These are phyloP conservation scores for Calonectria hongkongensis DNA, from an alignment of 2,329 filamentous ascomycete species.

Conservation along the genomic window DNA sequence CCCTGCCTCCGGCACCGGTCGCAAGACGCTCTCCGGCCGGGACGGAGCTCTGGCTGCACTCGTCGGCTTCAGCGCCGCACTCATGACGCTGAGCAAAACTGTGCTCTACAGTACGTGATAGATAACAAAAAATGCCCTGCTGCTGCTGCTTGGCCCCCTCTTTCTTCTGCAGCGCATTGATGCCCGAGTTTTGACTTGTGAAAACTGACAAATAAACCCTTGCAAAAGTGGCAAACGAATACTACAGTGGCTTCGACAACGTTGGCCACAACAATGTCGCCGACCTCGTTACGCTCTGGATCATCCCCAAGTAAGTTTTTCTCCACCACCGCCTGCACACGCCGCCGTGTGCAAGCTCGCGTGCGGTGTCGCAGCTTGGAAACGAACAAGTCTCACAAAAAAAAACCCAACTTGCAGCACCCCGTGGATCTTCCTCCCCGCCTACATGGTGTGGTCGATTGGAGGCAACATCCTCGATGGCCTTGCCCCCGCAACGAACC, in stretches of 20 bases:
- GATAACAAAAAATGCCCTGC: background rate
- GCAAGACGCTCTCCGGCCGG: conserved; percentile 63
- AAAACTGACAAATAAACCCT: background rate
- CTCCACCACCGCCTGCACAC: background rate
- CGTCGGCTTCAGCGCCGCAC: conserved; percentile 70
- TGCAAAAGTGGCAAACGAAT: conserved; percentile 72
- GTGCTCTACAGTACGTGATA: conserved; percentile 73
- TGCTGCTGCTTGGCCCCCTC: background rate
- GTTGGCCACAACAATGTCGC: conserved; percentile 72
- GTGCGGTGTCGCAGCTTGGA: conserved; percentile 2
- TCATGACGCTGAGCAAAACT: conserved; percentile 80
- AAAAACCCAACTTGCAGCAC: conserved; percentile 62
- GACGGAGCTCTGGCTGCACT: conserved; percentile 67
- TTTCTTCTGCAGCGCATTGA: background rate
- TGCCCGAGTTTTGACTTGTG: background rate
- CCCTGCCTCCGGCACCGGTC: conserved; percentile 47
- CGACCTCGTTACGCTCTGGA: conserved; percentile 72
- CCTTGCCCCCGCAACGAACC: conserved; percentile 62
- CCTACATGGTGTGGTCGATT: conserved; percentile 70
- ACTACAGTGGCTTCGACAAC: conserved; percentile 73
- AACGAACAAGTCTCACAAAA: conserved; percentile 15
- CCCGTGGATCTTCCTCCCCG: conserved; percentile 72
- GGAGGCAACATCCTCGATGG: conserved; percentile 70
- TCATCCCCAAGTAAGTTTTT: conserved; percentile 74
- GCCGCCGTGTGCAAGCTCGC: background rate